Evolutionary conservation across 31 red algal genomes (phyloP).

Genomic region (Endocladia muricata): DNA sequence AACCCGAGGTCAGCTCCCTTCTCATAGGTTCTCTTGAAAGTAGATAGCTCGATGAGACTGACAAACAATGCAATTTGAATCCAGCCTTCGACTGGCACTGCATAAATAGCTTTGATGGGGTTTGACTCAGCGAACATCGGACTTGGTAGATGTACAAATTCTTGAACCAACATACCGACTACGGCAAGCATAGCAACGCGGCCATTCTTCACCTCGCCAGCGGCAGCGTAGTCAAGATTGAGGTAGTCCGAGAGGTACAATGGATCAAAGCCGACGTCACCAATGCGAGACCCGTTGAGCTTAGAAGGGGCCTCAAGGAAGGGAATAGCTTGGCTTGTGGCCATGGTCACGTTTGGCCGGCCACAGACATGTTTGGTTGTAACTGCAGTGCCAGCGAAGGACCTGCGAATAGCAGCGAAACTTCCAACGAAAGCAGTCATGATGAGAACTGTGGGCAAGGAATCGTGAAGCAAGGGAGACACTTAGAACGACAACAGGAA

Average conservation of each 20-base stretch:
- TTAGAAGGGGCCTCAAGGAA: conserved; percentile 89
- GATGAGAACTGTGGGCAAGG: no score
- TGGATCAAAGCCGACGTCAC: conserved; percentile 73
- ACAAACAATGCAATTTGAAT: conserved; percentile 73
- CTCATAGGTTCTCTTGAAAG: conserved; percentile 86
- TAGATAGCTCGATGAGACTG: conserved; percentile 69
- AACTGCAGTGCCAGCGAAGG: conserved; percentile 37
- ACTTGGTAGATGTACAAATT: conserved; percentile 83
- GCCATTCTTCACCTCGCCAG: conserved; percentile 82
- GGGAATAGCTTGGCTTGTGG: conserved; percentile 76
- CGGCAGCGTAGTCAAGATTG: conserved; percentile 71
- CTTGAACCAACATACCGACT: conserved; percentile 88
- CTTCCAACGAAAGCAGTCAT: conserved; percentile 62
- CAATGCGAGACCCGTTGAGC: conserved; percentile 66
- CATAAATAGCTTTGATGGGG: conserved; percentile 76
- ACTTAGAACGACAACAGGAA: no score
- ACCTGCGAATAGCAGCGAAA: conserved; percentile 32
- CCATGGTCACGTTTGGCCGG: conserved; percentile 61
- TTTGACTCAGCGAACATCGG: conserved; percentile 71
- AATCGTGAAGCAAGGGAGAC: no score
- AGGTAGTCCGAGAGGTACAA: conserved; percentile 76
- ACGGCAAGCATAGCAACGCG: conserved; percentile 94
- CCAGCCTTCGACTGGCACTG: conserved; percentile 77
- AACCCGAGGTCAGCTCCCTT: conserved; percentile 83
- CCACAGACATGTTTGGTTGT: conserved; percentile 6